Conservation (phyloP, 2,329 filamentous ascomycete genomes). For the Colletotrichum sojae region DNA sequence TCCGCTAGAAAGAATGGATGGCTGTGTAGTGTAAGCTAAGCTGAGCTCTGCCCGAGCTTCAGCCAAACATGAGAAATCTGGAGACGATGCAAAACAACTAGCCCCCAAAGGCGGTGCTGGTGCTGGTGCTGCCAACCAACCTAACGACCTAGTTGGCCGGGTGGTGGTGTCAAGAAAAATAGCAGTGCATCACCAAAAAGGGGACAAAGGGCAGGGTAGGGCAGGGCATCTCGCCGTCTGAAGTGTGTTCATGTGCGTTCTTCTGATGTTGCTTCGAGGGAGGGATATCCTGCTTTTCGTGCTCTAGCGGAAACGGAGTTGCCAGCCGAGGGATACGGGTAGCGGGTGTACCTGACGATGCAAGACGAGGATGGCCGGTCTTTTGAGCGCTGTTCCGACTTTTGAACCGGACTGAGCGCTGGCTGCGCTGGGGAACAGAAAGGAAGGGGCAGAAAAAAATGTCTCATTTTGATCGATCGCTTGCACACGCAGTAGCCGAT, state of each 20-base stretch:
- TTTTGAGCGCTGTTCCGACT: not conserved
- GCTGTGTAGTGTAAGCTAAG: conserved; percentile 17
- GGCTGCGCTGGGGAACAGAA: conserved; percentile 8
- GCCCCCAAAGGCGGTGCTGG: conserved; percentile 6
- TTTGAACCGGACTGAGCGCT: conserved; percentile 26
- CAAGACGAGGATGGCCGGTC: conserved; percentile 31
- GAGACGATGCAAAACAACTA: conserved; percentile 9
- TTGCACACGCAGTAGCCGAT: conserved; percentile 12
- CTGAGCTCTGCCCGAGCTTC: conserved; percentile 18
- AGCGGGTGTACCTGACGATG: conserved; percentile 28
- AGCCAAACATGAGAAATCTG: not conserved
- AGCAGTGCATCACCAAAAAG: not conserved
- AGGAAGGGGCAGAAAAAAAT: conserved; percentile 19
- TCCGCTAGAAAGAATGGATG: not conserved
- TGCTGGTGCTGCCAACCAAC: not conserved
- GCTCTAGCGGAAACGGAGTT: conserved; percentile 12
- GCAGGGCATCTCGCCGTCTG: conserved; percentile 24
- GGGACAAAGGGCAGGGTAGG: conserved; percentile 13
- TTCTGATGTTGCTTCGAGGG: conserved; percentile 4
- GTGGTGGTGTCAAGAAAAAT: not conserved
- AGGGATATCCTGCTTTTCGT: conserved; percentile 8
- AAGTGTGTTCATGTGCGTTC: conserved; percentile 25
- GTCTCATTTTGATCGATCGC: conserved; percentile 33
- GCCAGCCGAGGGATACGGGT: conserved; percentile 14
- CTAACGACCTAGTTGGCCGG: too few relatives aligned